Base-by-base conservation (phyloP, 2,329 filamentous ascomycete species). In the Pseudodiploospora longispora region DNA sequence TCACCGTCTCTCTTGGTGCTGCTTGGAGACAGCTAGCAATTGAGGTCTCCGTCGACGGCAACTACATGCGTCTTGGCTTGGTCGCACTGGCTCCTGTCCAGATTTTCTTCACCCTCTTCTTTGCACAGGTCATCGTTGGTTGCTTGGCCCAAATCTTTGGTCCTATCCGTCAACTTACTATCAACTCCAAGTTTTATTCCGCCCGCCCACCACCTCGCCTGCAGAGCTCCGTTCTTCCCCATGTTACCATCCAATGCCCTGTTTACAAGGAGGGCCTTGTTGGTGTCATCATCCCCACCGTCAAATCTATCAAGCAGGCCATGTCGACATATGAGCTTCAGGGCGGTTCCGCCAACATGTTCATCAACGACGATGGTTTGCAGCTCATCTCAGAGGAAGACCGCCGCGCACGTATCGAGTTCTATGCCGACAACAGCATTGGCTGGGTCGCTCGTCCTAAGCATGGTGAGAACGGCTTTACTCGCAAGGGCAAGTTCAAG, bases 221-320 rank as follows among this genome's bases (percentile, higher is more conserved):
- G 29, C 75, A 76, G 45, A 67, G 64, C 1, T 56, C 66, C 6
- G 59, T 70, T 28, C 72, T 90, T 10, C 85, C 84, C 2, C 85
- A 87, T 57, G 73, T 87, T 50, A 91, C 86, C 3, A 85, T 94
- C 36, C 87, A 95, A 59, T 90, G 86, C 61, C 87, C 87, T 4
- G 85, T 94, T 0, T 94, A 93, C 69, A 93, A 91, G 62, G 87
- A 94, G 61, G 86, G 87, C 51, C 72, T 94, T 3, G 68, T 68
- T 32, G 78, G 72, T 49, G 87, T 94, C 62, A 89, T 90, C 55
- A 76, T 74, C 19, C 86, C 86, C 6, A 91, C 86, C 0, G 78
- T 90, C 55, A 80, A 80, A 56, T 89, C 85, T 2, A 75, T 90
- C 64, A 88, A 88, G 66, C 76, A 83, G 54, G 83, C 83, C 50